Evolutionary conservation across 2,329 filamentous ascomycete species (phyloP).

Genomic region (Dothideomycetes sp.): DNA sequence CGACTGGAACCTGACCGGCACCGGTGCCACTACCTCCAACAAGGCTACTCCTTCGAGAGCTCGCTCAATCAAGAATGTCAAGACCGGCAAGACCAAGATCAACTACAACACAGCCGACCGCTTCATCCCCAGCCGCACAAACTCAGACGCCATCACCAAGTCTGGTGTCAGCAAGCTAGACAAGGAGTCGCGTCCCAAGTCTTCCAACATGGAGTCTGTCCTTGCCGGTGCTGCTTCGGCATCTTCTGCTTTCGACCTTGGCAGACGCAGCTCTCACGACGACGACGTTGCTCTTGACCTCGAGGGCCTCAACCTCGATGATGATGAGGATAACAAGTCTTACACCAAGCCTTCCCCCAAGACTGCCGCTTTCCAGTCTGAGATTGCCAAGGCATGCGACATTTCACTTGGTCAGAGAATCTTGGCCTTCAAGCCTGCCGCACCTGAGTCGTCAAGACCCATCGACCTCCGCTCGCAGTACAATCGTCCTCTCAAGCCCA

Average conservation of each 20-base stretch:
- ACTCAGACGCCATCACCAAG: constrained; percentile 80
- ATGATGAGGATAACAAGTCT: constrained; percentile 54
- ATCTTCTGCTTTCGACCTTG: constrained; percentile 48
- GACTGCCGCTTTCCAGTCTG: constrained; percentile 83
- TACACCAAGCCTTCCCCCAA: constrained; percentile 78
- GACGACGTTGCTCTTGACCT: constrained; percentile 63
- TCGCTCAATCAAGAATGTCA: constrained; percentile 30
- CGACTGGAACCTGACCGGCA: constrained; percentile 83
- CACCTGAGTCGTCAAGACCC: constrained; percentile 96
- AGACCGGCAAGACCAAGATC: constrained; percentile 59
- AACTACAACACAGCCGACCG: constrained; percentile 58
- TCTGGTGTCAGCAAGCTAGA: constrained; percentile 77
- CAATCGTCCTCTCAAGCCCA: constrained; percentile 84
- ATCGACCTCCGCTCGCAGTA: constrained; percentile 97
- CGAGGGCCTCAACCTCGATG: constrained; percentile 68
- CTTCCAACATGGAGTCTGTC: constrained; percentile 60
- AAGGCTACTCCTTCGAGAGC: constrained; percentile 37
- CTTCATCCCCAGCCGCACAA: constrained; percentile 89
- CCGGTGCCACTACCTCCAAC: constrained; percentile 47
- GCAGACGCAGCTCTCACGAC: constrained; percentile 54
- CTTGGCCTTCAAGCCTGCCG: constrained; percentile 92
- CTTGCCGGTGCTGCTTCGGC: constrained; percentile 61
- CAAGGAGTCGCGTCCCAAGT: constrained; percentile 57
- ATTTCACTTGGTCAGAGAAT: constrained; percentile 92
- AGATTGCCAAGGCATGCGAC: constrained; percentile 80